These are phyloP conservation scores for Trichoderma koningiopsis DNA, from an alignment of 2,329 filamentous ascomycete species.

Conservation along the genomic window DNA sequence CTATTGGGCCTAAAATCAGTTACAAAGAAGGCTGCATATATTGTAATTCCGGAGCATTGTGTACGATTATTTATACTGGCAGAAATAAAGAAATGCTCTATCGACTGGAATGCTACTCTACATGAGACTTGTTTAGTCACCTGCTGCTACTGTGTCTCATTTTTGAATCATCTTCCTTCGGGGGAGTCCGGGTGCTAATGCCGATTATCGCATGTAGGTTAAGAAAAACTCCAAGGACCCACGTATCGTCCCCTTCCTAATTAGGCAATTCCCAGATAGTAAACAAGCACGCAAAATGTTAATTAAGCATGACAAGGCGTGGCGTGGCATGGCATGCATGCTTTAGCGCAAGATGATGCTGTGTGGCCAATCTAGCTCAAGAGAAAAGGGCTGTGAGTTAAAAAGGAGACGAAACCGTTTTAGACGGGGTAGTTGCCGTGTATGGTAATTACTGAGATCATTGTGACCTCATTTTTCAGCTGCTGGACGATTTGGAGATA, in stretches of 20 bases:
- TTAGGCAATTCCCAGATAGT: slow-evolving; percentile 16
- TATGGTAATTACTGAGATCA: slow-evolving; percentile 6
- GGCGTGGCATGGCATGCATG: slow-evolving; percentile 4
- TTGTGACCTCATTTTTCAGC: neutral
- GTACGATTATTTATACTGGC: too few species aligned
- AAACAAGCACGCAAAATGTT: neutral
- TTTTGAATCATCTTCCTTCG: neutral
- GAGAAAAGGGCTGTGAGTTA: neutral
- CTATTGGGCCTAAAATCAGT: neutral
- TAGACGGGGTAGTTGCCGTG: slow-evolving; percentile 3
- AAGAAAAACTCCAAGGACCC: neutral
- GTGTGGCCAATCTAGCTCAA: neutral
- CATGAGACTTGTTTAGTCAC: neutral
- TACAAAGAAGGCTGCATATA: neutral
- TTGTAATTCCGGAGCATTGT: neutral
- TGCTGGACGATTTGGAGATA: neutral
- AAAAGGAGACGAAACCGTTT: slow-evolving; percentile 1
- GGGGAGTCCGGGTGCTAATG: neutral
- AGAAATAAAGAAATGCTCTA: neutral
- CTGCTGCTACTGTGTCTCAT: neutral
- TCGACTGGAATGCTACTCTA: neutral
- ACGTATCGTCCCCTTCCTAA: slow-evolving; percentile 25
- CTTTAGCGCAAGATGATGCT: slow-evolving; percentile 3
- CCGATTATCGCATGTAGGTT: neutral
- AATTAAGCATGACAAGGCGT: neutral